A percentile compares a stretch with the other conserved stretches of the same genome.
Conservation (phyloP, 768 basidiomycete species). For the Melanogaster broomeanus region DNA sequence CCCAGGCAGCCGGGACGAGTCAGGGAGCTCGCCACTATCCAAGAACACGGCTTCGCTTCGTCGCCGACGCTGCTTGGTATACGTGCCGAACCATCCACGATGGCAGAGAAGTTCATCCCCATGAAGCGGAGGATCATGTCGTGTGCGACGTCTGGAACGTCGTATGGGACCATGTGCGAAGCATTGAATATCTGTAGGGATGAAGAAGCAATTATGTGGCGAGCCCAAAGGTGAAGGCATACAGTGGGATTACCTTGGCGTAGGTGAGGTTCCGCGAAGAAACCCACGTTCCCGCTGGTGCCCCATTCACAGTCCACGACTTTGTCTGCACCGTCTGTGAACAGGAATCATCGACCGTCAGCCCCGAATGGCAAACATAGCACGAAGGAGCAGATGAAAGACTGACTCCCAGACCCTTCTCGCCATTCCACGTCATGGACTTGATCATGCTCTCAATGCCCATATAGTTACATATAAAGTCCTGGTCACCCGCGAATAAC, state of each 20-base stretch:
- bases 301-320: conserved; percentile 73
- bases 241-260: conserved; percentile 59
- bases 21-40: conserved; percentile 42
- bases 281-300: conserved; percentile 89
- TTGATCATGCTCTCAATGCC: conserved; percentile 88
- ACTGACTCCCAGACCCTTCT: conserved; percentile 79
- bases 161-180: conserved; percentile 94
- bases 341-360: neutral
- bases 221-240: neutral
- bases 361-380: neutral
- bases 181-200: conserved; percentile 78
- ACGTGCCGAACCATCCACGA: conserved; percentile 77
- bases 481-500: conserved; percentile 94
- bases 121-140: conserved; percentile 99
- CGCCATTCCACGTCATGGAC: conserved; percentile 83
- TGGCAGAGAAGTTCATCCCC: conserved; percentile 82
- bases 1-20: conserved; percentile 36
- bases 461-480: conserved; percentile 94
- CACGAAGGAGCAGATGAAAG: neutral
- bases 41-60: conserved; percentile 61
- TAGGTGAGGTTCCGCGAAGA: conserved; percentile 89
- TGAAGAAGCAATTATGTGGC: neutral
- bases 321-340: conserved; percentile 64
- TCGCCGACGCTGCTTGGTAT: conserved; percentile 83
- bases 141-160: conserved; percentile 84